Conservation (phyloP, 2,329 filamentous ascomycete species). For the Xylariales sp. region DNA sequence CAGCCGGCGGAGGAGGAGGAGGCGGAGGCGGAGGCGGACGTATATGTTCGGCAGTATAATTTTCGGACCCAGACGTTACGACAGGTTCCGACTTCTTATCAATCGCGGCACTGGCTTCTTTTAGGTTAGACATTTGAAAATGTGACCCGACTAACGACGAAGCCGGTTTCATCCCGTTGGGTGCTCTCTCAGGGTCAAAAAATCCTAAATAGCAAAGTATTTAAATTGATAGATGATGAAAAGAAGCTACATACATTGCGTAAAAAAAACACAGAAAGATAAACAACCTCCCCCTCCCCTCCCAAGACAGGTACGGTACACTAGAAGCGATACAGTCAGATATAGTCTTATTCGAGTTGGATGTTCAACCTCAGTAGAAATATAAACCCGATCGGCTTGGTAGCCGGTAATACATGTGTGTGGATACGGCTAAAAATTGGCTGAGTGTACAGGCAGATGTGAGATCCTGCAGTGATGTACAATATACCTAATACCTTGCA, state of each 20-base stretch:
- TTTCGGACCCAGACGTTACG: conserved; percentile 15
- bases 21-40: conserved; percentile 3
- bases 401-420: conserved; percentile 18
- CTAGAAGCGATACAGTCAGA: background rate
- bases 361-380: conserved; percentile 18
- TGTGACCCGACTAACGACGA: background rate
- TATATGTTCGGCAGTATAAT: conserved; percentile 9
- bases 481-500: background rate
- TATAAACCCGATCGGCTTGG: conserved; percentile 34
- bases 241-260: background rate
- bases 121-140: conserved; percentile 12
- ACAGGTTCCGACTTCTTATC: conserved; percentile 12
- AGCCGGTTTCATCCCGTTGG: conserved; percentile 4
- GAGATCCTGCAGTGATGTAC: background rate
- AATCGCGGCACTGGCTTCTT: background rate
- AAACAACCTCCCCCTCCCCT: too few relatives aligned
- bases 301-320: background rate
- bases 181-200: background rate
- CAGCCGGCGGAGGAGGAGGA: conserved; percentile 6
- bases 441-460: conserved; percentile 26
- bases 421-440: conserved; percentile 21
- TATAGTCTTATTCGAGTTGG: background rate
- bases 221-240: too few relatives aligned
- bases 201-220: background rate
- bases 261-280: too few relatives aligned